phyloP scores from a whole-genome alignment of 2,329 filamentous ascomycete species.

The Pseudogymnoascus sp. region DNA sequence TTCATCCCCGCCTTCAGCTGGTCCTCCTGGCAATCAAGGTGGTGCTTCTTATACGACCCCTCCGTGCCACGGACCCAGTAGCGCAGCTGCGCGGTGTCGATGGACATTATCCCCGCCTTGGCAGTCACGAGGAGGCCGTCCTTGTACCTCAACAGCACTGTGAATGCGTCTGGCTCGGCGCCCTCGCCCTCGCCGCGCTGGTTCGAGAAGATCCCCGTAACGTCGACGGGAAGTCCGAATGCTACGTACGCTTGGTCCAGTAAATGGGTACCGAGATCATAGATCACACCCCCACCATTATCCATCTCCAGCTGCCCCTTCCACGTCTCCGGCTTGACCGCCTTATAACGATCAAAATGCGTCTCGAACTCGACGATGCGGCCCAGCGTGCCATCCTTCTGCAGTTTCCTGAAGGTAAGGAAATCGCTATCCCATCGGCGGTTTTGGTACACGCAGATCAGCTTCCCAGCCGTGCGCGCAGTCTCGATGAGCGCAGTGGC shows the following conservation, averaged over 20 bases:
- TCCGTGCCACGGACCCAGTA: conserved; percentile 73
- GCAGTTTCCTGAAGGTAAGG: conserved; percentile 58
- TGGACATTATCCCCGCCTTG: conserved; percentile 62
- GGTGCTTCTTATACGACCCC: conserved; percentile 67
- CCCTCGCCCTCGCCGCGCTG: conserved; percentile 48
- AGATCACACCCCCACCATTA: conserved; percentile 61
- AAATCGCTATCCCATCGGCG: conserved; percentile 73
- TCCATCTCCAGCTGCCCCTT: conserved; percentile 54
- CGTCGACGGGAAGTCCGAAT: conserved; percentile 60
- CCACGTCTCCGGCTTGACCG: conserved; percentile 56
- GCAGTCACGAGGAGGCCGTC: conserved; percentile 58
- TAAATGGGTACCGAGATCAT: conserved; percentile 70
- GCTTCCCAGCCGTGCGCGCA: conserved; percentile 32
- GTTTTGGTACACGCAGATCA: conserved; percentile 42
- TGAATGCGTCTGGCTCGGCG: conserved; percentile 50
- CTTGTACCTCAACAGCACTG: conserved; percentile 61
- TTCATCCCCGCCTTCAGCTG: conserved; percentile 60
- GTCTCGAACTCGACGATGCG: conserved; percentile 72
- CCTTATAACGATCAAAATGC: conserved; percentile 71
- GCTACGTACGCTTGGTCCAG: conserved; percentile 67
- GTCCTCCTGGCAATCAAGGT: conserved; percentile 69
- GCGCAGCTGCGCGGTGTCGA: conserved; percentile 61
- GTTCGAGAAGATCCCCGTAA: conserved; percentile 62
- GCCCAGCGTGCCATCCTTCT: conserved; percentile 55
- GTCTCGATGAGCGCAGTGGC: conserved; percentile 52